phyloP scores from a whole-genome alignment of 805 yeast species.

The Tetrapisispora arboricola region DNA sequence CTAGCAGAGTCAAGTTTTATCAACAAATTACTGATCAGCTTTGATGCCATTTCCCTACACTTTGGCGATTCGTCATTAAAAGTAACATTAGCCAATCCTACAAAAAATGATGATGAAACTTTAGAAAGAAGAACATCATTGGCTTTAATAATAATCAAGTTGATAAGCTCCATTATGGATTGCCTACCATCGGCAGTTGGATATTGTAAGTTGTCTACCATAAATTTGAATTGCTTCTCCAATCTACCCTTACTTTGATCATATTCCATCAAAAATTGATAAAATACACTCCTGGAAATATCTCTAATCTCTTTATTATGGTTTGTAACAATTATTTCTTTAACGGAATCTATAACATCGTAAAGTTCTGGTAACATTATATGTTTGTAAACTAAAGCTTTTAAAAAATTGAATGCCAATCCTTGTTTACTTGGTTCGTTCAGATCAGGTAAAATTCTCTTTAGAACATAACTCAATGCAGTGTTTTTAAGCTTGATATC shows the following conservation, averaged over 20 bases:
- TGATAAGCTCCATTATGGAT: conserved; percentile 82
- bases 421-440: conserved; percentile 87
- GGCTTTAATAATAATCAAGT: conserved; percentile 56
- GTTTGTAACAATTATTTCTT: conserved; percentile 81
- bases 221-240: conserved; percentile 70
- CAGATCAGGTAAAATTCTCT: conserved; percentile 71
- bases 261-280: conserved; percentile 82
- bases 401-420: conserved; percentile 73
- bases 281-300: conserved; percentile 72
- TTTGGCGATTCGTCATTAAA: conserved; percentile 67
- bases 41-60: conserved; percentile 76
- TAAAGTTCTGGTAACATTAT: conserved; percentile 79
- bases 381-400: conserved; percentile 64
- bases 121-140: conserved; percentile 47
- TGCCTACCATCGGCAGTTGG: conserved; percentile 80
- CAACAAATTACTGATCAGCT: conserved; percentile 47
- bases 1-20: conserved; percentile 35
- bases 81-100: conserved; percentile 66
- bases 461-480: conserved; percentile 64
- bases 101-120: conserved; percentile 67
- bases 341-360: conserved; percentile 72
- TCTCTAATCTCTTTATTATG: conserved; percentile 76
- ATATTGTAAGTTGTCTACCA: conserved; percentile 72
- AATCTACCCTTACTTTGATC: conserved; percentile 85
- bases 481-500: conserved; percentile 56